These are phyloP conservation scores for Coccomyxa sp. DNA, from an alignment of 139 green algal species.

Conservation along the genomic window DNA sequence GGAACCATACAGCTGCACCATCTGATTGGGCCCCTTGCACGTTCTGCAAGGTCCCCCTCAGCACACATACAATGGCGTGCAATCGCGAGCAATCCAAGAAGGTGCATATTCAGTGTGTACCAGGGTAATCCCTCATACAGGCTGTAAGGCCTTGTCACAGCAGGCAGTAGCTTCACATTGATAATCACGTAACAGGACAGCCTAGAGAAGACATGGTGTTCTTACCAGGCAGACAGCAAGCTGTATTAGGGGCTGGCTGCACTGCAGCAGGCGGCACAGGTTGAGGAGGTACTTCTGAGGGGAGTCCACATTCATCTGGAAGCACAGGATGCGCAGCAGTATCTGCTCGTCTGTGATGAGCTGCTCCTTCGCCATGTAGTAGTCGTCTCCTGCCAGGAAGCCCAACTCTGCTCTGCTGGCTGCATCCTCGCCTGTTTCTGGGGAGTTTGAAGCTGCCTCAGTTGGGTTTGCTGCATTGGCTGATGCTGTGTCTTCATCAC, in stretches of 20 bases:
- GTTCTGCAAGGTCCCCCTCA: not conserved
- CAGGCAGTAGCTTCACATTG: not conserved
- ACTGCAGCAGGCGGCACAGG: constrained; percentile 4
- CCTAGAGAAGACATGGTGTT: no score
- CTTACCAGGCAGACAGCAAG: constrained; percentile 12
- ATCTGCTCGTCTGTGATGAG: constrained; percentile 29
- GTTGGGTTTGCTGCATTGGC: not conserved
- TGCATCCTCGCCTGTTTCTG: not conserved
- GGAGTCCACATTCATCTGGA: constrained; percentile 19
- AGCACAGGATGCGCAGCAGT: not conserved
- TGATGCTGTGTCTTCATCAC: no score
- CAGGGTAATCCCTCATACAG: no score
- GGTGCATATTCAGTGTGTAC: no score
- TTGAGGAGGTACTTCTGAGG: constrained; percentile 30
- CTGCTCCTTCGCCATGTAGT: constrained; percentile 20
- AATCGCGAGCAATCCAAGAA: not conserved
- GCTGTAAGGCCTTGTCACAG: no score
- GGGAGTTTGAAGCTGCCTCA: not conserved
- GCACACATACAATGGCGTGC: not conserved
- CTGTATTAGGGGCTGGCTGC: not conserved
- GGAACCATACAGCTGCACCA: no score
- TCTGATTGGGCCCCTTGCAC: no score
- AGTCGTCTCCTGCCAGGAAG: constrained; percentile 21
- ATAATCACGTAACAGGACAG: no score
- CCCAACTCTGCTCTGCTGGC: not conserved